Percentiles rank a stretch among this genome's conserved stretches.
These are phyloP conservation scores for Leishmania tarentolae DNA, from an alignment of 208 protist species.

Conservation along the genomic window DNA sequence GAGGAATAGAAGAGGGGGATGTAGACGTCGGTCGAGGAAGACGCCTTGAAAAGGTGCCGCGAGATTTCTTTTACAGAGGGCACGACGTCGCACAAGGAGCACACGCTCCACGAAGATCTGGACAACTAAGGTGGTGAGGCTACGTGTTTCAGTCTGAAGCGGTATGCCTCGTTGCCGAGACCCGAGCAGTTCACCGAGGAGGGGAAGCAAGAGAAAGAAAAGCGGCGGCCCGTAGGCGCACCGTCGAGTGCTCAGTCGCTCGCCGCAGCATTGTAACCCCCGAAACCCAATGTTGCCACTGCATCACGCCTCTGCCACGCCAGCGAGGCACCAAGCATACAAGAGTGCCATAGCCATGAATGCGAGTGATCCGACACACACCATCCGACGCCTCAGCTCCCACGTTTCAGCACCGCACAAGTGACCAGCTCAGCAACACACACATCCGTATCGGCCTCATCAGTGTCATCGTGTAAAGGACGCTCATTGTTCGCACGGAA, in stretches of 20 bases:
- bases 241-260: neutral
- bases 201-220: conserved; percentile 8
- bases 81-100: neutral
- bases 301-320: neutral
- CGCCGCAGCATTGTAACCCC: neutral
- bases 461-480: neutral
- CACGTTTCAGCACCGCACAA: neutral
- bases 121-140: neutral
- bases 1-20: conserved; percentile 8
- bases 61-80: neutral
- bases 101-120: neutral
- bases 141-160: neutral
- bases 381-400: neutral
- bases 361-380: neutral
- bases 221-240: neutral
- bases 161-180: neutral
- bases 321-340: neutral
- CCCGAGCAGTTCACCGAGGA: conserved; percentile 3
- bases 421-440: neutral
- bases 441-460: neutral
- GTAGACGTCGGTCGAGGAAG: neutral
- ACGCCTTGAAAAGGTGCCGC: neutral
- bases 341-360: neutral
- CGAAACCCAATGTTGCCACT: neutral
- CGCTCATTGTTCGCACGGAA: neutral